Conservation (phyloP, 2,329 filamentous ascomycete species). For the Trichoderma semiorbis region DNA sequence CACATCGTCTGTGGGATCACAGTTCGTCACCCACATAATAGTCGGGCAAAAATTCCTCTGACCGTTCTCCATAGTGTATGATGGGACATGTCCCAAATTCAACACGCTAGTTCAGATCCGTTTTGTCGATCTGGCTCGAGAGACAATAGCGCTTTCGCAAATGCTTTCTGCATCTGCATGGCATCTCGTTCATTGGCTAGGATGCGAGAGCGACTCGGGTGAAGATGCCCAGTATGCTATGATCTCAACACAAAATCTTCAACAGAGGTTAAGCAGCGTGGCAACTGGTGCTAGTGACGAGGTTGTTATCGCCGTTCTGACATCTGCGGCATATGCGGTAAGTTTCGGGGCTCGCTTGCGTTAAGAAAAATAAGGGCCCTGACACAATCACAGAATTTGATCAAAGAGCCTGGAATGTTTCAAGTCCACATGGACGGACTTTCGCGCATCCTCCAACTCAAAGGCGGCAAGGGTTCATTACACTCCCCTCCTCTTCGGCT, state of each 20-base stretch:
- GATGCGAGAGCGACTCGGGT: not conserved
- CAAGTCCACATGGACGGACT: not conserved
- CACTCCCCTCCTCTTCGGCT: not conserved
- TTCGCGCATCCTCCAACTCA: not conserved
- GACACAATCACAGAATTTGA: not conserved
- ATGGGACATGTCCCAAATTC: not conserved
- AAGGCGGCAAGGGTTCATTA: not conserved
- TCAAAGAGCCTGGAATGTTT: not conserved
- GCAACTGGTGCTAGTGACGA: not conserved
- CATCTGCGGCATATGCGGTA: not conserved
- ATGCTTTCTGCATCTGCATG: not conserved
- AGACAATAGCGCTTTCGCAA: slow-evolving; percentile 1
- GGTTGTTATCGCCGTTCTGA: not conserved
- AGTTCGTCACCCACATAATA: not conserved
- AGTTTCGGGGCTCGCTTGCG: not conserved
- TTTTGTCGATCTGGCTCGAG: not conserved
- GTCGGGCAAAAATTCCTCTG: not conserved
- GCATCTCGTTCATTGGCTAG: not conserved
- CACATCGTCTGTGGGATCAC: not conserved
- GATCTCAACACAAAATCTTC: not conserved
- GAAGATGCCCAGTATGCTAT: not conserved
- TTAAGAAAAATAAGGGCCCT: not conserved
- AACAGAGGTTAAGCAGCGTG: not conserved
- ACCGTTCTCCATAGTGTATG: not conserved
- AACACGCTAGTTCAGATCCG: not conserved